Evolutionary conservation across 768 basidiomycete genomes (phyloP), one percentile per base, ranked within the genome.

Genomic region (Suillus cothurnatus): DNA sequence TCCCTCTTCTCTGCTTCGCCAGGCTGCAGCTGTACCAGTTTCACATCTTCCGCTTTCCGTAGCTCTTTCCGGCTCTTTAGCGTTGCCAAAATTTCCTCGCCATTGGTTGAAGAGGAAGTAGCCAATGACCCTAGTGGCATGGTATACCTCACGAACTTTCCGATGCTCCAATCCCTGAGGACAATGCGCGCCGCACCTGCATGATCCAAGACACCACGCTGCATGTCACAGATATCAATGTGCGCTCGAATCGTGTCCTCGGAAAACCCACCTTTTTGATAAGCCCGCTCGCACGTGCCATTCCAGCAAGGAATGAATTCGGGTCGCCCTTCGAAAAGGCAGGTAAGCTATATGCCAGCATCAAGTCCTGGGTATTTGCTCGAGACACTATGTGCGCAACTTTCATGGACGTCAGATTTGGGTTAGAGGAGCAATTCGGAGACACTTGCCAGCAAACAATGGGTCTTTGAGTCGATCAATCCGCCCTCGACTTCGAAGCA

Each of bases 391-490:
- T 85, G 67, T 90, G 83, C 21, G 83, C 76, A 63, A 92, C 93
- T 92, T 67, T 67, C 61, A 57, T 49, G 57, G 58, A 64, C 71
- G 61, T 72, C 69, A 64, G 52, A 63, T 50, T 63, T 68, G 45
- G n/a, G 53, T 47, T 31, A 60, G 47, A 45, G 58, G 8, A 49
- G 61, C 41, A n/a, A 14, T 47, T n/a, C 6, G 38, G 31, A 34
- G 56, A 50, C 61, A 78, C 91, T 63, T 73, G 92, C 93, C 84
- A 61, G 88, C 84, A 38, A 85, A 85, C 39, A 86, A 69, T 57
- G 93, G 88, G 72, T 95, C 93, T 74, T 95, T 95, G 64, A 96
- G 79, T 62, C 88, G 85, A 74, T 96, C 95, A 52, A 97, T 88
- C 68, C 91, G 84, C 15, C 95, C 95, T 68, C 89, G 84, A 72